Base-by-base conservation (phyloP, 2,329 filamentous ascomycete species). In the Ophiostoma quercus region DNA sequence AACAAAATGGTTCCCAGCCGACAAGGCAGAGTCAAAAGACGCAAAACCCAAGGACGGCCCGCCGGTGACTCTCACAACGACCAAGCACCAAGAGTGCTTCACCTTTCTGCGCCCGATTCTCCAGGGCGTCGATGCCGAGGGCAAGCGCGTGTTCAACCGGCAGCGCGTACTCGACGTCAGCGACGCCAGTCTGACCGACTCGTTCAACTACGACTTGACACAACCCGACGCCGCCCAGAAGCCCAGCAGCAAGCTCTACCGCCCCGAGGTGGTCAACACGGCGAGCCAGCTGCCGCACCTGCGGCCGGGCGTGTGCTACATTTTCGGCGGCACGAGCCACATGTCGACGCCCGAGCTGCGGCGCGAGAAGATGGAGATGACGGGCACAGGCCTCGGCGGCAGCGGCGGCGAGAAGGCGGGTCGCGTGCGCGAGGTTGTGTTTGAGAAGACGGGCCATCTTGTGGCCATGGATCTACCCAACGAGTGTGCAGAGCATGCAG, bases 81-180 rank as follows among this genome's bases (percentile, higher is more conserved):
- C 92, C 0, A 92, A 94, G 75, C 91, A 96, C 78, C 92, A 97
- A 77, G 92, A 96, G 81, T 90, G 95, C 70, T 89, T 92, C 76
- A 92, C 89, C 1, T 95, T 90, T 77, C 79, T 91, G 73, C 85
- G 90, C 0, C 86, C 88, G 0, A 85, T 85, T 71, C 87, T 79
- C 77, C 79, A 80, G 8, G 81, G 81, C 72, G 77, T 80, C 67
- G 79, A 80, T 71, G 68, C 75, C 0, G 73, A 78, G 14, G 81
- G 74, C 4, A 71, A 80, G 25, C 77, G 77, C 14, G 71, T 84
- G 39, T 71, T 85, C 8, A 77, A 82, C 69, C 78, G 77, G 0
- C 75, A 79, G 65, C 76, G 77, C 47, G 74, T 83, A 3, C 82
- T 80, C 1, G 85, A 88, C 73, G 77, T 84, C 16, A 80, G 82